phyloP scores from a whole-genome alignment of 352 stramenopile species.

The Phytophthora rubi region DNA sequence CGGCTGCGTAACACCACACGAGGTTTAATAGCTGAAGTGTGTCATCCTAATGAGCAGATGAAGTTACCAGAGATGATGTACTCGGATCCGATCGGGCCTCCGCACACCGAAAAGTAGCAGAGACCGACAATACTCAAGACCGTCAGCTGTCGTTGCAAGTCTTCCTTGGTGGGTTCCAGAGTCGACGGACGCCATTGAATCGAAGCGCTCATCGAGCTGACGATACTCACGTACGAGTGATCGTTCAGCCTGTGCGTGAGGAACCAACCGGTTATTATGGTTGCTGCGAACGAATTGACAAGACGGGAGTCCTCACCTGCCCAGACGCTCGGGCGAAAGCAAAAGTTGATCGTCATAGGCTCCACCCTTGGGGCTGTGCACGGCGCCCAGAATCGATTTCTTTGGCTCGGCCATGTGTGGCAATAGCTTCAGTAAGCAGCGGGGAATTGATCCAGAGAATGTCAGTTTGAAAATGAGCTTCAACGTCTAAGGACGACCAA shows the following conservation, averaged over 20 bases:
- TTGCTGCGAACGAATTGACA: not conserved
- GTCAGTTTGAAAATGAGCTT: constrained; percentile 21
- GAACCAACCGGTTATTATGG: not conserved
- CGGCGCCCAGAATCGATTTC: constrained; percentile 10
- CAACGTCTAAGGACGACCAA: constrained; percentile 13
- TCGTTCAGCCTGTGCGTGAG: constrained; percentile 22
- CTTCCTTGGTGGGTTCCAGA: constrained; percentile 40
- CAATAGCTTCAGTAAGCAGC: not conserved
- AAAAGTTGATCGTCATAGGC: constrained; percentile 21
- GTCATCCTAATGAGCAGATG: not conserved
- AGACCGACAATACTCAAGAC: constrained; percentile 47
- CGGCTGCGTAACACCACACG: constrained; percentile 22
- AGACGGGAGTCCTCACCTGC: constrained; percentile 5
- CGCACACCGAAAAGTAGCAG: constrained; percentile 52
- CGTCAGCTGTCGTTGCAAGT: constrained; percentile 47
- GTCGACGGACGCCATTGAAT: constrained; percentile 25
- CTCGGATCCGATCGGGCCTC: constrained; percentile 46
- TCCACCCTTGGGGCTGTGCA: constrained; percentile 17
- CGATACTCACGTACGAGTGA: constrained; percentile 36
- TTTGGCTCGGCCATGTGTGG: constrained; percentile 10
- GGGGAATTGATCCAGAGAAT: constrained; percentile 1
- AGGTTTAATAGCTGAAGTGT: not conserved
- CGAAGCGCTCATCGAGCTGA: constrained; percentile 26
- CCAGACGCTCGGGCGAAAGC: constrained; percentile 10
- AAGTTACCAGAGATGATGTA: constrained; percentile 46